These are phyloP conservation scores for Poa pratensis DNA, from an alignment of 176 grass and related monocot genomes.

Conservation along the genomic window DNA sequence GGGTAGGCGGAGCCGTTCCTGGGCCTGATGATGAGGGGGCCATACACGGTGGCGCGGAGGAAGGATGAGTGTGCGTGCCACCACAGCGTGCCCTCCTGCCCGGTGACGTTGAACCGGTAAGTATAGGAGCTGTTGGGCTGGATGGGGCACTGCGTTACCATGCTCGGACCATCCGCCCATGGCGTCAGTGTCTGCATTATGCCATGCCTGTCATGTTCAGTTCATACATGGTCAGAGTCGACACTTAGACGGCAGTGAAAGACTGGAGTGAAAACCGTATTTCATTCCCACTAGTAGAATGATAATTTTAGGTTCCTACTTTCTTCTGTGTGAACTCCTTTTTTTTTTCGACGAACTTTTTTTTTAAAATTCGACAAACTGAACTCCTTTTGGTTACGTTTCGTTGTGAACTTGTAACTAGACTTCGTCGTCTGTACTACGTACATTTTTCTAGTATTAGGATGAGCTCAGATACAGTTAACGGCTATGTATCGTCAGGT, in stretches of 20 bases:
- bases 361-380: too few relatives aligned
- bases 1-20: constrained; percentile 52
- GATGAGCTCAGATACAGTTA: constrained; percentile 3
- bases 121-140: constrained; percentile 56
- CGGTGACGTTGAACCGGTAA: constrained; percentile 65
- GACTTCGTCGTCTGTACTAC: neutral
- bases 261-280: neutral
- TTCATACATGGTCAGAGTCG: neutral
- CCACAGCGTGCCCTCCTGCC: constrained; percentile 83
- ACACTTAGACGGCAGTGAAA: neutral
- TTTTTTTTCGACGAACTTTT: too few relatives aligned
- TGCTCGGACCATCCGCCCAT: constrained; percentile 63
- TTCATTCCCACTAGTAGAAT: neutral
- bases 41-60: constrained; percentile 72
- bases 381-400: neutral
- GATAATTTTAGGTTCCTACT: constrained; percentile 1
- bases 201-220: constrained; percentile 54
- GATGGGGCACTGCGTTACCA: constrained; percentile 69
- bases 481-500: constrained; percentile 41
- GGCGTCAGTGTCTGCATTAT: constrained; percentile 54
- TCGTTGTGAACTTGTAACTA: constrained; percentile 10
- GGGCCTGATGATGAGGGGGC: constrained; percentile 66
- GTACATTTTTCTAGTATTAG: constrained; percentile 7
- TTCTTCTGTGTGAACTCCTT: constrained; percentile 20
- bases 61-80: constrained; percentile 76